Base-by-base conservation (phyloP, 495 filamentous ascomycete species). In the Amniculicola lignicola region DNA sequence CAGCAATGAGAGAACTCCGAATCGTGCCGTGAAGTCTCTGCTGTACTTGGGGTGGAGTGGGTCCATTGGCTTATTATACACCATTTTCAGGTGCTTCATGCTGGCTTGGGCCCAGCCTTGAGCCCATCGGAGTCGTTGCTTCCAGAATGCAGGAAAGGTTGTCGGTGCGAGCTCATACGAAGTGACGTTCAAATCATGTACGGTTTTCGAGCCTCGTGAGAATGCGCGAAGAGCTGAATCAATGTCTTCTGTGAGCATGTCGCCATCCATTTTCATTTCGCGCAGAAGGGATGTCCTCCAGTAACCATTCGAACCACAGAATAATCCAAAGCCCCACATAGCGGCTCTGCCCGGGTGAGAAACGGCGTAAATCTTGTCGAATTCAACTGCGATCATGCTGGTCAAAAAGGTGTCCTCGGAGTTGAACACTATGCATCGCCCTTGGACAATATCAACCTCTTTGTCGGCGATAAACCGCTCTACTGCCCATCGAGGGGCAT, bases 351-450 rank as follows among this genome's bases (percentile, higher is more conserved):
- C 72, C 1, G 72, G 72, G 57, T 74, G 72, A 4, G 72, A 72
- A 4, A 72, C 67, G 1, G 69, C 72, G 51, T 74, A 74, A 22
- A 74, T 74, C 57, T 74, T 74, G 59, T 74, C 72, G 46, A 74
- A 74, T 29, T 74, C 72, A 11, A 73, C 63, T 2, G 64, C 63
- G 16, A 74, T 70, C 71, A 74, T 69, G 6, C 53, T 55, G 3
- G 72, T 60, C 21, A 68, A 46, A 42, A 70, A 63, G 22, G 55
- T 65, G 1, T 61, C 65, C 1, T 58, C 42, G n/a, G 72, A 35
- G 51, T 74, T 74, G 57, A 69, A 68, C 19, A 74, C 57, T 3
- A 74, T 63, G 46, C 72, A 74, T 15, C 70, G 69, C 3, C 72
- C 72, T 59, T 74, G 72, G 16, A 74, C 72, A 46, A 74, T 69